Evolutionary conservation across 306 rosid species (phyloP), one percentile per base, ranked within the genome.

Genomic region (Senna siamea): DNA sequence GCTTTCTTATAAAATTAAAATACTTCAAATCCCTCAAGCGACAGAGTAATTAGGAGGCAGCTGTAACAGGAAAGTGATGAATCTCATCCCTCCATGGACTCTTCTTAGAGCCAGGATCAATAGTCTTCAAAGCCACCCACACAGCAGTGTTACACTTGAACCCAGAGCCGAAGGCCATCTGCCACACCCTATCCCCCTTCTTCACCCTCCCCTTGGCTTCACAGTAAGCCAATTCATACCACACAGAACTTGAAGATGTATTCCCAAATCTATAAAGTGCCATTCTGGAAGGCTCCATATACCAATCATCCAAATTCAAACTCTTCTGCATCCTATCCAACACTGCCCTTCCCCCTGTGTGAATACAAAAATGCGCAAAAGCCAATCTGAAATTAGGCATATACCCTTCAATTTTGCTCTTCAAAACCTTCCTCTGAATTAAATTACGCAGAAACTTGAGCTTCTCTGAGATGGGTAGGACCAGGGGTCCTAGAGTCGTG

Each of bases 231-330:
- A 76, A 37, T 8, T 44, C 77, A 60, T 77, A 77, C 81, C 81
- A 77, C 58, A 77, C 81, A 17, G 82, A 77, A 60, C 81, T 77
- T 17, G 71, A 59, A 17, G 81, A 77, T 15, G 81, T 77, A 20
- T 77, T 77, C 1, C 81, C 81, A 61, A 59, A 77, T 38, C 81
- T 77, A 18, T 69, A 69, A 13, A 77, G 62, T 7, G 81, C 30
- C 81, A 77, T 77, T 4, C 81, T 77, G 19, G 81, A 77, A 28
- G 81, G 81, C 37, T 77, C 81, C 53, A 77, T 47, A 13, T 77
- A 47, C 23, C 26, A 77, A 38, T 77, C 81, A 38, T 73, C 66
- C 7, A 77, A 26, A 23, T 55, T 70, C 50, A 78, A 56, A 0
- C 60, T 58, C 47, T 63, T 71, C 12, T 78, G 72, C 15, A 78